A percentile compares a stretch with the other conserved stretches of the same genome.
Evolutionary conservation across 192 early-diverging fungal genomes (phyloP).

Genomic region (Umbelopsis sp.): DNA sequence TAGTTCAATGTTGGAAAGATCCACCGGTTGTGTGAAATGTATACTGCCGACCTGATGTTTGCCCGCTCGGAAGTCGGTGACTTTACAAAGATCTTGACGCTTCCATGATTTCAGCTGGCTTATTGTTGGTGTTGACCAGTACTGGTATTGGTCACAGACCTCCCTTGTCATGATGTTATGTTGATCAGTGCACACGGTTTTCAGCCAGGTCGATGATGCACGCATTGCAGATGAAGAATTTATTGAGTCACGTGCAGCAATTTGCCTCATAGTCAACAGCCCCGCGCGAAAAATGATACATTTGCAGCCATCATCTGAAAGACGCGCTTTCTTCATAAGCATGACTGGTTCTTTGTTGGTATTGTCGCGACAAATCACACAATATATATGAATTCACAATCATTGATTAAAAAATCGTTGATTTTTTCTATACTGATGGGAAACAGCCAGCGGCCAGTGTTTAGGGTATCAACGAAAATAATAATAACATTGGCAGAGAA

Average conservation of each 20-base stretch:
- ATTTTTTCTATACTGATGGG: background rate
- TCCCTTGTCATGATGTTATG: conserved; percentile 6
- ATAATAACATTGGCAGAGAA: background rate
- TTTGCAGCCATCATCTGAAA: too few relatives aligned
- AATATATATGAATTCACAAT: too few relatives aligned
- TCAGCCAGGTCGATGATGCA: too few relatives aligned
- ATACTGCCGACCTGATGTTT: conserved; percentile 71
- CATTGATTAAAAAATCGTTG: too few relatives aligned
- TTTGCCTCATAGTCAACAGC: too few relatives aligned
- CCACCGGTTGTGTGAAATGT: conserved; percentile 75
- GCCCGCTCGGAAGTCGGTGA: conserved; percentile 76
- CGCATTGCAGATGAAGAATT: too few relatives aligned
- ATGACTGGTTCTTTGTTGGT: too few relatives aligned
- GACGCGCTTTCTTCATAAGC: too few relatives aligned
- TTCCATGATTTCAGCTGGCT: conserved; percentile 68
- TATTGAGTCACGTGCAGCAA: too few relatives aligned
- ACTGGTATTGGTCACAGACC: conserved; percentile 45
- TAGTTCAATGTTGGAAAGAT: conserved; percentile 64
- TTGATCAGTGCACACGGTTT: conserved; percentile 14
- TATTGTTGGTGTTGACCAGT: conserved; percentile 76
- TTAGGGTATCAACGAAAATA: conserved; percentile 7
- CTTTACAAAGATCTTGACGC: conserved; percentile 64
- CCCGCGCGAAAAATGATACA: too few relatives aligned
- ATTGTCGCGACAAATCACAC: too few relatives aligned
- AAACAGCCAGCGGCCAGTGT: background rate